phyloP scores from a whole-genome alignment of 805 yeast genomes.

The Nakazawaea peltata region DNA sequence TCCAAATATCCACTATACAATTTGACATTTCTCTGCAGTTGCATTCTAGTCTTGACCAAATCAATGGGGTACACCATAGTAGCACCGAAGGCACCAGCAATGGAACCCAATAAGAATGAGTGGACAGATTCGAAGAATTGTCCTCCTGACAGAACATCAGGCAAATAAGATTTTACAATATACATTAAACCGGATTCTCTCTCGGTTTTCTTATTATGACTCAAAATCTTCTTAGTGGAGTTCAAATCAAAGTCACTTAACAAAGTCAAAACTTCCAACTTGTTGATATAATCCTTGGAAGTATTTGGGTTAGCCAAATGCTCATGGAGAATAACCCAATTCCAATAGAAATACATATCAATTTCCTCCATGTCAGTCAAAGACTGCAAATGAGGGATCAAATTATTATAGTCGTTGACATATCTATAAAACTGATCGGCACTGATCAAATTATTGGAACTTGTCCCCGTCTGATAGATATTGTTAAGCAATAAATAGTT shows the following conservation, averaged over 20 bases:
- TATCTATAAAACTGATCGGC: slow-evolving; percentile 18
- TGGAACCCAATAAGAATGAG: slow-evolving; percentile 83
- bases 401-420: slow-evolving; percentile 13
- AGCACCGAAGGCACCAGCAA: slow-evolving; percentile 98
- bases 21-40: slow-evolving; percentile 74
- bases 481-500: slow-evolving; percentile 17
- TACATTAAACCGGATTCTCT: too few species aligned
- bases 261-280: slow-evolving; percentile 16
- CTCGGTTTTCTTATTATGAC: neutral
- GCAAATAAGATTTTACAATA: slow-evolving; percentile 24
- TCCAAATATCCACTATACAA: slow-evolving; percentile 76
- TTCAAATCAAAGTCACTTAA: slow-evolving; percentile 19
- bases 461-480: slow-evolving; percentile 18
- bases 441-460: slow-evolving; percentile 7
- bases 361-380: slow-evolving; percentile 19
- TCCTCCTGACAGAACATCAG: slow-evolving; percentile 24
- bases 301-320: slow-evolving; percentile 22
- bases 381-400: slow-evolving; percentile 8
- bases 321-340: slow-evolving; percentile 19
- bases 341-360: slow-evolving; percentile 27
- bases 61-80: slow-evolving; percentile 96
- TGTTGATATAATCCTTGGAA: slow-evolving; percentile 36
- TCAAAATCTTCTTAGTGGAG: slow-evolving; percentile 22
- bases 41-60: slow-evolving; percentile 94
- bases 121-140: slow-evolving; percentile 80